Percentiles rank a stretch among this genome's conserved stretches.
phyloP scores from a whole-genome alignment of 1,139 yeast genomes.

The Pichia sp. region DNA sequence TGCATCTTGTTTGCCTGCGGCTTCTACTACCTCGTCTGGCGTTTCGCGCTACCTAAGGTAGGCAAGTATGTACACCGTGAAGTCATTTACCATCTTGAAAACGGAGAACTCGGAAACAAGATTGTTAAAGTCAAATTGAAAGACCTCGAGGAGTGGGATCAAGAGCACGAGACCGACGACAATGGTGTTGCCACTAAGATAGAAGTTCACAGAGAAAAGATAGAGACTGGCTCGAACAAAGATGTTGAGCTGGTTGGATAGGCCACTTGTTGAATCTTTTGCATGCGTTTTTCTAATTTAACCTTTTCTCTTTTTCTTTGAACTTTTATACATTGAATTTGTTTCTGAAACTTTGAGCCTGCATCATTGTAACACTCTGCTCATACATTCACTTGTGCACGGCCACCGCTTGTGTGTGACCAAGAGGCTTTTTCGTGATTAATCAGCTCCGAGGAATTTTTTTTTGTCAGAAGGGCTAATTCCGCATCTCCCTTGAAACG shows the following conservation, averaged over 20 bases:
- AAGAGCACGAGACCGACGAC: constrained; percentile 13
- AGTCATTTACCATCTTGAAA: constrained; percentile 33
- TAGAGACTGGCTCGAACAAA: neutral
- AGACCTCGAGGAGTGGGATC: constrained; percentile 37
- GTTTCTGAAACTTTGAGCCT: neutral
- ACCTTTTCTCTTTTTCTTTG: neutral
- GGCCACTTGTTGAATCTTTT: neutral
- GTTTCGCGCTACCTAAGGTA: constrained; percentile 35
- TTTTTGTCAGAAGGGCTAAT: too few species aligned
- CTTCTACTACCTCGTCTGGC: constrained; percentile 38
- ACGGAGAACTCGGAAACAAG: constrained; percentile 41
- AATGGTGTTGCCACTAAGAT: constrained; percentile 15
- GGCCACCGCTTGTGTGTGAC: too few species aligned
- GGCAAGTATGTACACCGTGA: constrained; percentile 36
- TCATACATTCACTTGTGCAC: too few species aligned
- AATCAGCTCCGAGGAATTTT: too few species aligned
- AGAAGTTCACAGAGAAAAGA: neutral
- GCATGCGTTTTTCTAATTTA: neutral
- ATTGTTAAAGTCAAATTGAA: constrained; percentile 36
- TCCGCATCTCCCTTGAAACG: too few species aligned
- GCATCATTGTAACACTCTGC: too few species aligned
- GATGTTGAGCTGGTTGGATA: neutral
- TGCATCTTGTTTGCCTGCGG: constrained; percentile 35
- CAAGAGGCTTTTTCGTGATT: too few species aligned
- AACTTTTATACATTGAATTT: neutral